Evolutionary conservation across 2,329 filamentous ascomycete genomes (phyloP), one percentile per base, ranked within the genome.

Genomic region (Trichoderma brevicompactum): DNA sequence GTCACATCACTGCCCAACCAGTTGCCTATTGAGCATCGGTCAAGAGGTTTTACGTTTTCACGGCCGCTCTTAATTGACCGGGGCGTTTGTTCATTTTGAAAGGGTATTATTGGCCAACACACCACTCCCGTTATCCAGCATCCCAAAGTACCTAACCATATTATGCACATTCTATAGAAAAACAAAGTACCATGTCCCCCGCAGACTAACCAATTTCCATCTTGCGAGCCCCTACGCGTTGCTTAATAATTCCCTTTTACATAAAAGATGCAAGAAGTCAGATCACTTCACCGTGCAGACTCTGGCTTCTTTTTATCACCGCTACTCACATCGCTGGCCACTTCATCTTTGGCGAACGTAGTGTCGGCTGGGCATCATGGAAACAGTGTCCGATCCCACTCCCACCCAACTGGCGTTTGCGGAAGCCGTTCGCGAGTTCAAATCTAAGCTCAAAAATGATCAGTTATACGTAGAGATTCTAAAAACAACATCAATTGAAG

Each of bases 401-500:
- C 7, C 28, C 8, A 23, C 17, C 44, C 55, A 61, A 52, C 10
- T 44, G 12, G 64, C 46, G 1, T 62, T 66, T 48, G 17, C 36
- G 8, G 41, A 43, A 41, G 55, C 64, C 7, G 40, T 66, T 34
- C 43, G 49, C 8, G 62, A 66, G 2, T 72, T 71, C 66, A 67
- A 68, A 53, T 15, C 40, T 7, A 58, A 36, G 9, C 66, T 72
- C 1, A 68, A 66, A 13, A 54, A 72, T 49, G 53, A 62, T 6
- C 34, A 43, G 7, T 28, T 72, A 13, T 71, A 69, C 43, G 15
- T 46, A 13, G 52, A 61, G 17, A 71, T 73, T 46, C 59, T 68
- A 48, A 63, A 70, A 36, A 72, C 72, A 12, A 75, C 63, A 1
- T 67, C 70, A 7, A 74, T 75, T n/a, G 69, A 74, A 1, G 60